Conservation (phyloP, 1,284 basidiomycete species). For the Polyporus tsugae region DNA sequence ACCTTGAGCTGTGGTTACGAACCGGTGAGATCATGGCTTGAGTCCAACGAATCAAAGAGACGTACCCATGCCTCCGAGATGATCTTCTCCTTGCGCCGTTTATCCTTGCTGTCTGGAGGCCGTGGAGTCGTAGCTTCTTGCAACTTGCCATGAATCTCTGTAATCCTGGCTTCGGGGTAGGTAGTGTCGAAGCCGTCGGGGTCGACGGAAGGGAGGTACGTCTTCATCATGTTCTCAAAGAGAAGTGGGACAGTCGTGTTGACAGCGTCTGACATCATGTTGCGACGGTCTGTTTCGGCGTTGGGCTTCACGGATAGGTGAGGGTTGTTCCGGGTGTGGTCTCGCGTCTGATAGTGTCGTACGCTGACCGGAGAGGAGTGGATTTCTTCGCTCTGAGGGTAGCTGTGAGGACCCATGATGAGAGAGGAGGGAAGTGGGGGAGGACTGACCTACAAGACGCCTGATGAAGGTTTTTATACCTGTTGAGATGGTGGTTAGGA, state of each 20-base stretch:
- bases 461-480: no score
- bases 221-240: background rate
- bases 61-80: conserved; percentile 4
- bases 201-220: background rate
- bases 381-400: no score
- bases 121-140: background rate
- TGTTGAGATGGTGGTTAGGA: no score
- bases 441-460: no score
- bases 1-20: background rate
- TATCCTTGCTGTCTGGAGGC: background rate
- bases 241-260: background rate
- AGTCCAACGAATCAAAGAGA: background rate
- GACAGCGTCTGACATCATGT: background rate
- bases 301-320: background rate
- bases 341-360: background rate
- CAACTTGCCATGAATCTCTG: background rate
- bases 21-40: background rate
- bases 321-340: background rate
- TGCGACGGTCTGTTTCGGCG: background rate
- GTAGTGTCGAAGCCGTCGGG: background rate
- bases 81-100: background rate
- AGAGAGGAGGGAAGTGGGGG: no score
- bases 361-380: background rate
- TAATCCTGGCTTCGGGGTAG: background rate
- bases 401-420: no score